Conservation (phyloP, 768 basidiomycete genomes). For the Tylopilus subfusipes region DNA sequence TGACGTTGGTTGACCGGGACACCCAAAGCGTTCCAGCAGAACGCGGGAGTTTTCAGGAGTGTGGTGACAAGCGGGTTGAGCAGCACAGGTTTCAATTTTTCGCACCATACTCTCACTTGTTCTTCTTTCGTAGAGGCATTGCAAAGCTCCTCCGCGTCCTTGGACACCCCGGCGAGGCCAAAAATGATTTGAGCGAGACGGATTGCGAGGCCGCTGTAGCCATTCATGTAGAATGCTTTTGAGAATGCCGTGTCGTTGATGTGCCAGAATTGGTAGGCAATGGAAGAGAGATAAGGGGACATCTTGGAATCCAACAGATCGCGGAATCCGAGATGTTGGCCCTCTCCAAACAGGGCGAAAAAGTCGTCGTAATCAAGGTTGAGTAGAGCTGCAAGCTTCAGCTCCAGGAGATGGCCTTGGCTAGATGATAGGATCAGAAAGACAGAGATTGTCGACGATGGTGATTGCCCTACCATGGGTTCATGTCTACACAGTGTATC, state of each 20-base stretch:
- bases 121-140: slow-evolving; percentile 49
- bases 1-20: slow-evolving; percentile 68
- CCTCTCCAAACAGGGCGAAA: slow-evolving; percentile 65
- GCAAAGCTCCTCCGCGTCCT: slow-evolving; percentile 55
- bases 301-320: slow-evolving; percentile 55
- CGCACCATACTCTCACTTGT: slow-evolving; percentile 61
- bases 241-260: slow-evolving; percentile 49
- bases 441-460: background rate
- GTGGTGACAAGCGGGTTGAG: slow-evolving; percentile 55
- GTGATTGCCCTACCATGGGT: slow-evolving; percentile 45
- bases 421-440: slow-evolving; percentile 26
- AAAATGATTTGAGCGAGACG: slow-evolving; percentile 59
- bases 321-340: slow-evolving; percentile 57
- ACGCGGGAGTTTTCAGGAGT: slow-evolving; percentile 40
- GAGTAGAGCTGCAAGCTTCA: slow-evolving; percentile 68
- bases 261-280: slow-evolving; percentile 77
- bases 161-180: slow-evolving; percentile 52
- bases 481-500: slow-evolving; percentile 75
- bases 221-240: slow-evolving; percentile 61
- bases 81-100: slow-evolving; percentile 57
- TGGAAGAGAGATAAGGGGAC: slow-evolving; percentile 64
- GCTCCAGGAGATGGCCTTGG: slow-evolving; percentile 74
- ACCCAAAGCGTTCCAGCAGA: slow-evolving; percentile 78
- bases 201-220: slow-evolving; percentile 67
- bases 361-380: slow-evolving; percentile 57